Evolutionary conservation across 768 basidiomycete genomes (phyloP), one percentile per base, ranked within the genome.

Genomic region (Lactarius psammicola): DNA sequence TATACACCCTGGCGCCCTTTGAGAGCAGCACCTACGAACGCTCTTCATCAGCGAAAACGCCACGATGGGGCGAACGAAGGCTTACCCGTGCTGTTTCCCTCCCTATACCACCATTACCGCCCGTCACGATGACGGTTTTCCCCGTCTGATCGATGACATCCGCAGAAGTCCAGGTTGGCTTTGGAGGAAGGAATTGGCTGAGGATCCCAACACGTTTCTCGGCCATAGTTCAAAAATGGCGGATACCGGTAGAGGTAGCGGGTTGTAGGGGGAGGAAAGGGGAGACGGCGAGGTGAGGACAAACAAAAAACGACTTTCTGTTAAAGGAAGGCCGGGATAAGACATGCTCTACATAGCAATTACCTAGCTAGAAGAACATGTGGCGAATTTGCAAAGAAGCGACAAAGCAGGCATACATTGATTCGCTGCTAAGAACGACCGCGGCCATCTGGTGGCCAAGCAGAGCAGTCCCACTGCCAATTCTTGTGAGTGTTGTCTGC

Each of bases 1-100:
- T 67, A 49, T 69, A 69, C 31, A 69, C 68, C 57, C 36, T 69
- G n/a, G 68, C 68, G 30, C 56, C 60, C 38, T 64, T 67, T 11
- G 36, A 20, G 6, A 69, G 66, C 8, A 69, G 40, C 8, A 56
- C 66, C 68, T 69, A 36, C 1, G 31, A 38, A 15, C 13, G n/a
- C 28, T 23, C 34, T 26, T 51, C 20, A 33, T 49, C 8, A 49
- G 28, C 8, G 23, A 30, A 34, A 17, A 26, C 31, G 23, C 5
- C 2, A n/a, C 42, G 53, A 20, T 15, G 11, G 26, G 18, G 18
- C 2, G 26, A 36, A 33, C 30, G 28, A 20, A 28, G 15, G 10
- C 13, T 46, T 33, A 67, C 68, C 49, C 63, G 63, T 6, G 59
- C 66, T 11, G 62, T 69, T 62, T 67, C 68, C 36, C 53, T 69